Evolutionary conservation across 129 eudicot species (phyloP), one percentile per base, ranked within the genome.

Genomic region (Heracleum sosnowskyi): DNA sequence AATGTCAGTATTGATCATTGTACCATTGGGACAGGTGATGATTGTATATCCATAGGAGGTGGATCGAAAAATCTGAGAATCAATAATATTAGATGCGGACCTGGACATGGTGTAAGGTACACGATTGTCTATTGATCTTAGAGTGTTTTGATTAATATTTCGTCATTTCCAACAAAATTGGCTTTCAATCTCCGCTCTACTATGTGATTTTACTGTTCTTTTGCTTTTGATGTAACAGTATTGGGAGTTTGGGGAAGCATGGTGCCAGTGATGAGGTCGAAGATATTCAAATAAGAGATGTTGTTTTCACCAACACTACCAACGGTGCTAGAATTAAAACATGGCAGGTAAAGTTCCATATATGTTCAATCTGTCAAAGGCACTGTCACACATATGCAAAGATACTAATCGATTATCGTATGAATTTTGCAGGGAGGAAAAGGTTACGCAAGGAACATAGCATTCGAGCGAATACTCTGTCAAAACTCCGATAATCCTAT

Each of bases 81-180:
- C 41, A 76, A 70, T 44, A 47, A 79, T 20, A 64, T 86, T 2
- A 40, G 68, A 7, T 86, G 87, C 68, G 90, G 90, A 74, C 87
- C 84, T 5, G 87, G 90, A 2, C 90, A 86, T 79, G 87, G 87
- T 22, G 81, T 86, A 81, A 86, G 90, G 90, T 86, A 44, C 47
- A 16, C 15, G 20, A 72, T 33, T 20, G 28, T 53, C 26, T 53
- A 1, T 7, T 22, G 11, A 5, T 22, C 5, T 20, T 18, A 4
- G 22, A 8, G 63, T 55, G 63, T 6, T 4, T 16, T 47, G 10
- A 47, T 47, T 47, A 17, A 4, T 47, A 47, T 17, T 47, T 47
- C 16, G 55, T 20, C 1, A 47, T 47, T 8, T 47, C 55, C 1
- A 16, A 3, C 4, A 8, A 18, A 20, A 17, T 20, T 15, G 20